Evolutionary conservation across 495 filamentous ascomycete species (phyloP), one percentile per base, ranked within the genome.

Genomic region (Xylaria bambusicola): DNA sequence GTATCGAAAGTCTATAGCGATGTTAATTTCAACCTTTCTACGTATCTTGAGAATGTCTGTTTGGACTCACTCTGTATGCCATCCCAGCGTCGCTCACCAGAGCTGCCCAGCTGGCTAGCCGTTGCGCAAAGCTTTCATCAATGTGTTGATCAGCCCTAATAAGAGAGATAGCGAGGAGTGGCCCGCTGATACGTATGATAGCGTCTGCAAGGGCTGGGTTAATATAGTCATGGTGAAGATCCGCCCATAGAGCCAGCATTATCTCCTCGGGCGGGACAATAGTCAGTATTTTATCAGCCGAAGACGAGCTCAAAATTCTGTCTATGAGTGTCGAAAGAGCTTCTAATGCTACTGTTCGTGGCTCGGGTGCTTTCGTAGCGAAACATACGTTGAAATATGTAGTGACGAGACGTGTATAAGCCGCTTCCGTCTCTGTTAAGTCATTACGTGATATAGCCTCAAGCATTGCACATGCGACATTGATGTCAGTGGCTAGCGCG

Each of bases 1-100:
- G 84, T 86, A 49, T 86, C 84, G 52, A 88, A 88, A 59, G 85
- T 81, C 87, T 91, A 45, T 36, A 17, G 7, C 3, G 27, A 15
- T 17, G 21, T 66, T 60, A 66, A 52, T n/a, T 33, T 38, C 21
- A 13, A 17, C 18, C 10, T 26, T 35, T 56, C 31, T 56, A n/a
- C n/a, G n/a, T n/a, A n/a, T 24, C 31, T 13, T 24, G 13, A 24
- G 26, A 18, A 27, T 45, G 2, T 1, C 9, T 57, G 17, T 6
- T 35, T 1, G 5, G 36, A 59, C 77, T 66, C 65, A 79, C 80
- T 57, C 77, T 76, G 36, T 78, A 71, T n/a, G 75, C 69, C 41
- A 68, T 64, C 10, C 77, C 69, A 15, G 71, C 71, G 38, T 74
- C 71, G 27, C 61, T 64, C 24, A 83, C 72, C 76, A 81, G 73